Evolutionary conservation across 352 stramenopile species (phyloP).

Genomic region (Phytopythium ostracodes): DNA sequence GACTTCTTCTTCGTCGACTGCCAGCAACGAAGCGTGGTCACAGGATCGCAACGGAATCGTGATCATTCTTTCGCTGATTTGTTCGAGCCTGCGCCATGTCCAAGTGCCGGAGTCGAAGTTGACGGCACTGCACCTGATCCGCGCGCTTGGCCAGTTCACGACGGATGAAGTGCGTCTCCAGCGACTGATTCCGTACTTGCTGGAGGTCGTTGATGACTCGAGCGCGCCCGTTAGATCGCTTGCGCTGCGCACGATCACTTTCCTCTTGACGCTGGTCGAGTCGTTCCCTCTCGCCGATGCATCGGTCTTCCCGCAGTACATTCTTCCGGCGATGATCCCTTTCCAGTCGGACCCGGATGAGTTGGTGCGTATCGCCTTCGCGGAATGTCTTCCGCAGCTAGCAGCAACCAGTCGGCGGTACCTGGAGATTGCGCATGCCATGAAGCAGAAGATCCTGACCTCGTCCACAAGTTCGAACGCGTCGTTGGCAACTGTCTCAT

Average conservation of each 20-base stretch:
- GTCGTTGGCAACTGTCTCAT: slow-evolving; percentile 20
- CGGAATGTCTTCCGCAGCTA: slow-evolving; percentile 89
- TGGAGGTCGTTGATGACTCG: slow-evolving; percentile 92
- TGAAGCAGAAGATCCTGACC: slow-evolving; percentile 70
- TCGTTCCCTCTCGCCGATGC: slow-evolving; percentile 93
- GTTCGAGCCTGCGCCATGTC: slow-evolving; percentile 78
- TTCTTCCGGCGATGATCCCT: slow-evolving; percentile 90
- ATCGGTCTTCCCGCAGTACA: slow-evolving; percentile 96
- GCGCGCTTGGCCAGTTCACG: slow-evolving; percentile 84
- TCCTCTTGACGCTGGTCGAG: slow-evolving; percentile 88
- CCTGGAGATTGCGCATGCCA: slow-evolving; percentile 89
- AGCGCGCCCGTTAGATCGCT: slow-evolving; percentile 88
- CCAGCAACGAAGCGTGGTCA: slow-evolving; percentile 21
- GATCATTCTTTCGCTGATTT: slow-evolving; percentile 83
- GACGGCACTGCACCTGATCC: slow-evolving; percentile 91
- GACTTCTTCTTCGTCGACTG: slow-evolving; percentile 3
- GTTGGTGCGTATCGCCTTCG: slow-evolving; percentile 94
- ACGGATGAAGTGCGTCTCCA: slow-evolving; percentile 94
- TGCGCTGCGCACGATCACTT: slow-evolving; percentile 88
- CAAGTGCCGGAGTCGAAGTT: slow-evolving; percentile 85
- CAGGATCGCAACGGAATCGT: slow-evolving; percentile 80
- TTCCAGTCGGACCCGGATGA: slow-evolving; percentile 90
- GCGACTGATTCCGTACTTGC: slow-evolving; percentile 90
- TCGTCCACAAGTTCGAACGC: slow-evolving; percentile 33
- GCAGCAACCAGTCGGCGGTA: slow-evolving; percentile 93